Percentiles rank a stretch among this genome's conserved stretches.
Conservation (phyloP, 1,139 yeast species). For the Scheffersomyces segobiensis region DNA sequence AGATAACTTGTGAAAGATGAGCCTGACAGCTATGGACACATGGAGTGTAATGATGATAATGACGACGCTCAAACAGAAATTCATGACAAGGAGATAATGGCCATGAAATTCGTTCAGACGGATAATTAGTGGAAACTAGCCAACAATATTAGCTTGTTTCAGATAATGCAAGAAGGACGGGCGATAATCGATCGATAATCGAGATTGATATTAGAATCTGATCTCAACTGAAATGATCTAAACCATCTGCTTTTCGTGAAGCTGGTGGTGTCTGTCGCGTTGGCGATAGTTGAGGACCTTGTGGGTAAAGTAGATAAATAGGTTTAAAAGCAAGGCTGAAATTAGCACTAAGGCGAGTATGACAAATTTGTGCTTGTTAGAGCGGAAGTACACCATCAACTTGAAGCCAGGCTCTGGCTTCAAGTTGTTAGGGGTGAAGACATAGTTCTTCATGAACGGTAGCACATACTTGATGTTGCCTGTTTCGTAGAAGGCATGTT, state of each 20-base stretch:
- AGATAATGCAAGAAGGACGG: not conserved
- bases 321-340: not conserved
- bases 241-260: not conserved
- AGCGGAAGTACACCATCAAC: not conserved
- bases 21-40: not conserved
- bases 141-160: not conserved
- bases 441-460: constrained; percentile 19
- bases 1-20: not conserved
- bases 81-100: not conserved
- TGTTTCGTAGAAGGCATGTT: constrained; percentile 32
- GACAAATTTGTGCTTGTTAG: not conserved
- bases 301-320: not conserved
- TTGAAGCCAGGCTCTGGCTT: not conserved
- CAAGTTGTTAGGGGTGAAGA: constrained; percentile 5
- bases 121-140: not conserved
- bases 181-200: not conserved
- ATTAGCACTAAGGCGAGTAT: not conserved
- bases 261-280: not conserved
- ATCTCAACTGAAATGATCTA: not conserved
- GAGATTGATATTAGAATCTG: not conserved
- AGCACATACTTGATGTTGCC: constrained; percentile 19
- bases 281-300: not conserved
- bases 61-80: not conserved
- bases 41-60: not conserved
- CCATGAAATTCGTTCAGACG: not conserved